Evolutionary conservation across 495 filamentous ascomycete genomes (phyloP).

Genomic region (Annulohypoxylon nitens): DNA sequence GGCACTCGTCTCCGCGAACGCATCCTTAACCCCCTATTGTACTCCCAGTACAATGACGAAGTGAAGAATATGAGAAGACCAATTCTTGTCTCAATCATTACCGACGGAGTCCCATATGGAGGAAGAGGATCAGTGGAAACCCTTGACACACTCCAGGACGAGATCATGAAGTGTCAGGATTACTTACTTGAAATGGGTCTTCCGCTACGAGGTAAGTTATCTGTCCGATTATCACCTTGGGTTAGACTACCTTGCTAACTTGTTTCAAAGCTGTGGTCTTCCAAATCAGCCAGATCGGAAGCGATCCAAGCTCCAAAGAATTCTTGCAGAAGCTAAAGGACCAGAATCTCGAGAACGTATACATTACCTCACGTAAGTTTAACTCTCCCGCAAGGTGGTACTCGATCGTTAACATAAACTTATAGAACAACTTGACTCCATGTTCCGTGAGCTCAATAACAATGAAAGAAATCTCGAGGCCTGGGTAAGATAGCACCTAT

Average conservation of each 20-base stretch:
- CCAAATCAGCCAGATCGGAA: slow-evolving; percentile 44
- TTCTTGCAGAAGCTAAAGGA: slow-evolving; percentile 39
- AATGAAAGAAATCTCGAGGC: slow-evolving; percentile 42
- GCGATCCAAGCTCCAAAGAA: slow-evolving; percentile 28
- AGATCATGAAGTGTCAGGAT: slow-evolving; percentile 34
- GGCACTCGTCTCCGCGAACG: slow-evolving; percentile 31
- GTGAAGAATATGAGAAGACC: slow-evolving; percentile 30
- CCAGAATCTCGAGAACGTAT: slow-evolving; percentile 40
- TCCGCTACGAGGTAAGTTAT: slow-evolving; percentile 26
- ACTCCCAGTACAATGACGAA: slow-evolving; percentile 28
- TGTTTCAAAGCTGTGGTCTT: slow-evolving; percentile 34
- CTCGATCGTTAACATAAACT: background rate
- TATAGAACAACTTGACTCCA: slow-evolving; percentile 36
- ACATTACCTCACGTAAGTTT: slow-evolving; percentile 39
- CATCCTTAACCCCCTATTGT: slow-evolving; percentile 34
- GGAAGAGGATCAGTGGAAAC: slow-evolving; percentile 23
- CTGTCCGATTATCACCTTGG: background rate
- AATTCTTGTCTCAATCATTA: slow-evolving; percentile 39
- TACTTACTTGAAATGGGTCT: slow-evolving; percentile 36
- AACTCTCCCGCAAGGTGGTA: background rate
- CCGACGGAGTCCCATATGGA: slow-evolving; percentile 34
- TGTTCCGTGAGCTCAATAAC: slow-evolving; percentile 32
- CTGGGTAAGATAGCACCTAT: slow-evolving; percentile 25
- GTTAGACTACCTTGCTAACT: slow-evolving; percentile 3
- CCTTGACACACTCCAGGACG: slow-evolving; percentile 27